Evolutionary conservation across 192 early-diverging fungal genomes (phyloP), one percentile per base, ranked within the genome.

Genomic region (Podila clonocystis): DNA sequence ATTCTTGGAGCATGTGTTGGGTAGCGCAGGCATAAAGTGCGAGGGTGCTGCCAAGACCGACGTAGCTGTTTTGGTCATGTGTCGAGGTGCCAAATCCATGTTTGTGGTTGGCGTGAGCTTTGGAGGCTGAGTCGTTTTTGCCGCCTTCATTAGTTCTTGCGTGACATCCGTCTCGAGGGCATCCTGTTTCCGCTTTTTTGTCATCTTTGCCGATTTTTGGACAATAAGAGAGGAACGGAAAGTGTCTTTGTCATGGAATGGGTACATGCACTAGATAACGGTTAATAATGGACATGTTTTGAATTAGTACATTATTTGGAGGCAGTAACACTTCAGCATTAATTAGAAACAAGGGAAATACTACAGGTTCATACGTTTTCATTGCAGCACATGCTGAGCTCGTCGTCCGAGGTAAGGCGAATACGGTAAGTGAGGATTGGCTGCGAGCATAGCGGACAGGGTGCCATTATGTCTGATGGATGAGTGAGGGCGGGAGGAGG

Each of bases 191-290:
- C 63, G 61, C 24, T 36, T 30, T n/a, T 20, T 8, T 17, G 20
- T n/a, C 62, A 30, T 28, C 63, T 9, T 52, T 36, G 49, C 57
- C 0, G 63, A 45, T 15, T 63, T 62, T 9, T 67, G 57, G 63
- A 70, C 64, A 45, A 57, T 2, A 20, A 77, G 7, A 6, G 36
- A 55, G 9, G 68, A 9, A 1, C 48, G 33, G 17, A 70, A 38
- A 3, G 48, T 30, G 2, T 48, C 33, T 2, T 62, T 36, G 45
- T 67, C 68, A 31, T 77, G 48, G 50, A 77, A 77, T 7, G 75
- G 75, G 55, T 77, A 77, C n/a, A 66, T 17, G 41, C 75, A 77
- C 75, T 77, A 77, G 36, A 6, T 55, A 19, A 68, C 12, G 30
- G 50, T 31, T 30, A 59, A 33, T 9, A 31, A 48, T 64, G 6